Conservation (phyloP, 768 basidiomycete genomes). For the Lactifluus piperatus region DNA sequence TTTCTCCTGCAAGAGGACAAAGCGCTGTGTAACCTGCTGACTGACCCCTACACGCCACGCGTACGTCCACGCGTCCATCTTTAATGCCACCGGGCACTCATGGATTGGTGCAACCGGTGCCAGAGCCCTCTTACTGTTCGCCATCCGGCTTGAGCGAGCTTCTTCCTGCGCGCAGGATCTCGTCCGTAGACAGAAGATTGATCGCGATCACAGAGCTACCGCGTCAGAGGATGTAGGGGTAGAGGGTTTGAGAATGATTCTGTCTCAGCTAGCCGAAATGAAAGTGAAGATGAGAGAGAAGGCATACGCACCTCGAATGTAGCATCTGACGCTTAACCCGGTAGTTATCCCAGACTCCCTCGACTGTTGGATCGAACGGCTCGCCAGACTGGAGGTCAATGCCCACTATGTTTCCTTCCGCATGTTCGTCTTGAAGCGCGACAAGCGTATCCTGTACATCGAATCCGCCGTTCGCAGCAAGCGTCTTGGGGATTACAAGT, state of each 20-base stretch:
- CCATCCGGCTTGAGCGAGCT: slow-evolving; percentile 83
- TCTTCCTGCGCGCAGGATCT: slow-evolving; percentile 85
- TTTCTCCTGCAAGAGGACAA: neutral
- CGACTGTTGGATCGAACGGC: slow-evolving; percentile 90
- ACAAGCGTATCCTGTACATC: slow-evolving; percentile 96
- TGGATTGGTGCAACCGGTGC: neutral
- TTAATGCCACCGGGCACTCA: neutral
- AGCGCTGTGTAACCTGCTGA: neutral
- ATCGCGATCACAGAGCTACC: slow-evolving; percentile 85
- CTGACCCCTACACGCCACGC: neutral
- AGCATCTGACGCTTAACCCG: slow-evolving; percentile 98
- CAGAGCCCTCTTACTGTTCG: slow-evolving; percentile 35
- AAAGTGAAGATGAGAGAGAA: slow-evolving; percentile 1
- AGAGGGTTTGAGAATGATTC: neutral
- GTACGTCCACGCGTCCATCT: neutral
- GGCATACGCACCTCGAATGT: slow-evolving; percentile 72
- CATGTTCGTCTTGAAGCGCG: slow-evolving; percentile 90
- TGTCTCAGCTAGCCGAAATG: slow-evolving; percentile 20
- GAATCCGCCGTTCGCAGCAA: slow-evolving; percentile 92
- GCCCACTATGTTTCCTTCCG: slow-evolving; percentile 89
- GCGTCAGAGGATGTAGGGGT: neutral
- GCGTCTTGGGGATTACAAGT: slow-evolving; percentile 90
- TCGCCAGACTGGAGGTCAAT: slow-evolving; percentile 90
- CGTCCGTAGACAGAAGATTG: slow-evolving; percentile 91
- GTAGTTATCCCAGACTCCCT: slow-evolving; percentile 99